phyloP scores from a whole-genome alignment of 352 stramenopile genomes.

The Globisporangium barbulae region DNA sequence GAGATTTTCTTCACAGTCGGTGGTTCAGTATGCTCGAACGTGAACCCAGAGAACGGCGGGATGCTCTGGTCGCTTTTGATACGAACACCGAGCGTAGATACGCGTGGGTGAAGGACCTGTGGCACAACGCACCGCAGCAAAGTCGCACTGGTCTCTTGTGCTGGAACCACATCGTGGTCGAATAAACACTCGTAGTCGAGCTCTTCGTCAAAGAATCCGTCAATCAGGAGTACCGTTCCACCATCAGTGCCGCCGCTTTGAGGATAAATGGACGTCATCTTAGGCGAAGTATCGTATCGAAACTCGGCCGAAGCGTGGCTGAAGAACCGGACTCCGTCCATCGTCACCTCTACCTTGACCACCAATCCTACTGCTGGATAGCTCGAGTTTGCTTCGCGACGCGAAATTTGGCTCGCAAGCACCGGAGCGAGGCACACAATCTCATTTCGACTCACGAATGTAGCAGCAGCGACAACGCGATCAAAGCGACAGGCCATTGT shows the following conservation, averaged over 20 bases:
- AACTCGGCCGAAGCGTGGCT: conserved; percentile 14
- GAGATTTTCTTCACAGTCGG: conserved; percentile 24
- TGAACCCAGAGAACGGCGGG: background rate
- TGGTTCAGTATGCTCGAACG: conserved; percentile 21
- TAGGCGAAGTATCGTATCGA: conserved; percentile 19
- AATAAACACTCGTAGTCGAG: conserved; percentile 33
- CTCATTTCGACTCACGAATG: conserved; percentile 24
- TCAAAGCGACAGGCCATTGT: conserved; percentile 32
- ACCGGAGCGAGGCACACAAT: conserved; percentile 20
- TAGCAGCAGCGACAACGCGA: conserved; percentile 6
- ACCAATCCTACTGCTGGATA: background rate
- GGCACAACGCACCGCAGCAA: conserved; percentile 24
- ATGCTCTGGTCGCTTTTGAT: conserved; percentile 2
- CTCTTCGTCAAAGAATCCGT: conserved; percentile 20
- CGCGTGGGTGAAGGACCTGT: background rate
- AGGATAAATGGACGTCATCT: conserved; percentile 22
- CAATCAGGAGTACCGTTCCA: conserved; percentile 21
- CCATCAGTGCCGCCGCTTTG: conserved; percentile 22
- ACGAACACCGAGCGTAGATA: conserved; percentile 9
- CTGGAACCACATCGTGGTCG: conserved; percentile 1
- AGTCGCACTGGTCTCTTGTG: conserved; percentile 18
- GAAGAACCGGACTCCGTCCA: conserved; percentile 27
- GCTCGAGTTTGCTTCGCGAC: background rate
- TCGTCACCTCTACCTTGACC: conserved; percentile 25
- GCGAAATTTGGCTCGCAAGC: background rate